phyloP scores from a whole-genome alignment of 768 basidiomycete genomes.

The Macrolepiota fuliginosa region DNA sequence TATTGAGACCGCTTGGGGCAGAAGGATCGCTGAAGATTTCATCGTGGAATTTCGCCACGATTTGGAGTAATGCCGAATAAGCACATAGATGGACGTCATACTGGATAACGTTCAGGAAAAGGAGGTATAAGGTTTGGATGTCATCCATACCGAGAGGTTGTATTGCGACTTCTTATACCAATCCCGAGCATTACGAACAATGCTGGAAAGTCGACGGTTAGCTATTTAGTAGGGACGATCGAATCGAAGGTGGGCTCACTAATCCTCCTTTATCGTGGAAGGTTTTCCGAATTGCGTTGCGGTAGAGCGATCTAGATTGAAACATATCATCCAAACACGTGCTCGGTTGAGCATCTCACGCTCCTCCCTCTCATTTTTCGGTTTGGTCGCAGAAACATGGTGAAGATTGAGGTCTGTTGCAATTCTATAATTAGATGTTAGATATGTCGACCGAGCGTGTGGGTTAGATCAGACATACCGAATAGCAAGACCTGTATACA shows the following conservation, averaged over 20 bases:
- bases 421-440: constrained; percentile 43
- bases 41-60: constrained; percentile 74
- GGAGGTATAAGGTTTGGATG: constrained; percentile 1
- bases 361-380: constrained; percentile 72
- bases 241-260: constrained; percentile 36
- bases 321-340: constrained; percentile 90
- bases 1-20: constrained; percentile 68
- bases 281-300: constrained; percentile 91
- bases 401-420: constrained; percentile 90
- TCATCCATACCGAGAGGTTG: constrained; percentile 48
- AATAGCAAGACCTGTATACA: constrained; percentile 85
- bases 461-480: constrained; percentile 40
- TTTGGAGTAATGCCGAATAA: constrained; percentile 66
- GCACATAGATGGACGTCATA: constrained; percentile 77
- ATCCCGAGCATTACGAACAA: constrained; percentile 66
- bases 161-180: constrained; percentile 75
- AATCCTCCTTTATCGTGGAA: constrained; percentile 84
- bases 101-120: constrained; percentile 30
- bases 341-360: constrained; percentile 83
- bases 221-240: neutral
- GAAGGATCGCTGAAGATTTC: constrained; percentile 72
- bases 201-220: constrained; percentile 30
- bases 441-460: neutral
- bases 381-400: constrained; percentile 55
- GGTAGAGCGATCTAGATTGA: constrained; percentile 83